Evolutionary conservation across 2,329 filamentous ascomycete genomes (phyloP).

Genomic region (Colletotrichum sp.): DNA sequence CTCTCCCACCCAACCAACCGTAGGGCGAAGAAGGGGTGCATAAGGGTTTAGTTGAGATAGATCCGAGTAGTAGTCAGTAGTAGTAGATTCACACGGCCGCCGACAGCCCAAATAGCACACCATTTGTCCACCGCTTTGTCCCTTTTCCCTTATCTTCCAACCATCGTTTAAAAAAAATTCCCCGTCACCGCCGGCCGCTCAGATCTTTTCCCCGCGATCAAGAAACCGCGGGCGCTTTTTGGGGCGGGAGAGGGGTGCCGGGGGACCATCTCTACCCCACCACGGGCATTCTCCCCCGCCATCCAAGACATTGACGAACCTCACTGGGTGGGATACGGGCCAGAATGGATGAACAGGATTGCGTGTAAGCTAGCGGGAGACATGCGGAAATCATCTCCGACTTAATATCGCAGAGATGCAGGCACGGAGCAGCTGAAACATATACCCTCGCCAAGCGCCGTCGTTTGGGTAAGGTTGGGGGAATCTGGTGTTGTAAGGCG

Average conservation of each 20-base stretch:
- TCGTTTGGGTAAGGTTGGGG: background rate
- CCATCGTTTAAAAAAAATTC: background rate
- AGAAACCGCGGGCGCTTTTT: background rate
- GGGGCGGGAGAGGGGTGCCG: background rate
- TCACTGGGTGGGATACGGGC: background rate
- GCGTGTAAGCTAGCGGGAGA: background rate
- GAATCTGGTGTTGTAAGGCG: background rate
- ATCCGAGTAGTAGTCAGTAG: background rate
- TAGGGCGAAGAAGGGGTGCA: background rate
- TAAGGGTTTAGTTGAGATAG: background rate
- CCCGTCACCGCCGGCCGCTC: constrained; percentile 12
- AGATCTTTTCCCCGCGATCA: constrained; percentile 8
- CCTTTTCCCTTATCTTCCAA: background rate
- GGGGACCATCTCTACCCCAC: background rate
- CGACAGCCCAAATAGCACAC: background rate
- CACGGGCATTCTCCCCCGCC: background rate
- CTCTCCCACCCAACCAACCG: background rate
- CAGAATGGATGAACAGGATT: background rate
- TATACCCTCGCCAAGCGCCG: background rate
- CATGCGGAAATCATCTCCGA: constrained; percentile 11
- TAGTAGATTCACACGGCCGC: background rate
- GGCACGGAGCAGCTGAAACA: constrained; percentile 11
- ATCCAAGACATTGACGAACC: background rate
- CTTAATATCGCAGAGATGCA: constrained; percentile 11
- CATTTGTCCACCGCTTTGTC: background rate